A percentile compares a stretch with the other conserved stretches of the same genome.
Evolutionary conservation across 2,329 filamentous ascomycete species (phyloP).

Genomic region (Penicillium sp.): DNA sequence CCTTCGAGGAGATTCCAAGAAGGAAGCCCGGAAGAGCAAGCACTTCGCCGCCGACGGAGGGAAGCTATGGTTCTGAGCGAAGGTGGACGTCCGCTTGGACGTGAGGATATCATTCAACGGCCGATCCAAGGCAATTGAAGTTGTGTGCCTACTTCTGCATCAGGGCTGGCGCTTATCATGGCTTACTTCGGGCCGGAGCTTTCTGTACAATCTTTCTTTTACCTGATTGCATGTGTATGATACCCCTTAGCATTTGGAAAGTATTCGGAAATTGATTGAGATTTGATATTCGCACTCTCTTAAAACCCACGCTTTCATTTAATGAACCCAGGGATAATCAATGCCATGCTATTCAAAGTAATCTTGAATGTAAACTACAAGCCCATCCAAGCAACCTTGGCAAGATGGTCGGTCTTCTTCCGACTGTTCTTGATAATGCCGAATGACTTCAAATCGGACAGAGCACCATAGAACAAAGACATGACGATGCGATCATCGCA

Average conservation of each 20-base stretch:
- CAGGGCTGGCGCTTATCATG: neutral
- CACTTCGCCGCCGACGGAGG: conserved; percentile 70
- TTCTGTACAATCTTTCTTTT: conserved; percentile 2
- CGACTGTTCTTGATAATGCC: conserved; percentile 86
- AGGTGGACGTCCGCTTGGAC: conserved; percentile 70
- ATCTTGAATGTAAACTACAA: conserved; percentile 26
- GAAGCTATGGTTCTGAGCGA: conserved; percentile 92
- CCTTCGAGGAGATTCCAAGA: conserved; percentile 31
- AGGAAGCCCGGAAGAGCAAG: conserved; percentile 56
- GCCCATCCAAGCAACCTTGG: conserved; percentile 79
- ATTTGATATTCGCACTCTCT: neutral
- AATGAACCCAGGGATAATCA: conserved; percentile 4
- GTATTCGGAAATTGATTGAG: conserved; percentile 5
- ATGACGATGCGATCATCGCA: conserved; percentile 45
- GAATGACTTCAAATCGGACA: conserved; percentile 81
- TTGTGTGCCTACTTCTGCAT: neutral
- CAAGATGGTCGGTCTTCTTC: conserved; percentile 89
- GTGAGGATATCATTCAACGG: conserved; percentile 75
- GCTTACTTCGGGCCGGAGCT: neutral
- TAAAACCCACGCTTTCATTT: neutral
- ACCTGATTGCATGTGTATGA: conserved; percentile 26
- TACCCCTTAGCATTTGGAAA: conserved; percentile 26
- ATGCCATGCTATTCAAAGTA: conserved; percentile 2
- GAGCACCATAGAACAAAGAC: conserved; percentile 76
- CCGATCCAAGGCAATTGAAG: conserved; percentile 30